Conservation (phyloP, 306 rosid genomes). For the Betula pendula region DNA sequence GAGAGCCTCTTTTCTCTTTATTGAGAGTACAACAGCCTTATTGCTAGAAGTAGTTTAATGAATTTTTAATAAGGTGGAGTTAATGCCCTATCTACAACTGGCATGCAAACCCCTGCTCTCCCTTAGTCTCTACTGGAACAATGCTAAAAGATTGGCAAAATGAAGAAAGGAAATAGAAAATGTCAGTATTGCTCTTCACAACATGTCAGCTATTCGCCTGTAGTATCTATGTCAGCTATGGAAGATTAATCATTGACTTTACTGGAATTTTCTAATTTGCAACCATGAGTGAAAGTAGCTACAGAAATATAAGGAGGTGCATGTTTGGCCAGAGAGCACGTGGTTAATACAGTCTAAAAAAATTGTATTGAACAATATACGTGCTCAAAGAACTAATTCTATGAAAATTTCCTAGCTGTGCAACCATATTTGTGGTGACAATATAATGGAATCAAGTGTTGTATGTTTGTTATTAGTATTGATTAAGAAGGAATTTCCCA, state of each 20-base stretch:
- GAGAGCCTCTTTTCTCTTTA: not conserved
- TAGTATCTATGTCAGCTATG: not conserved
- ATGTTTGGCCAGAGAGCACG: not conserved
- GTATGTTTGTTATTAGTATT: conserved; percentile 3
- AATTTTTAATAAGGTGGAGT: not conserved
- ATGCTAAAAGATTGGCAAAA: not conserved
- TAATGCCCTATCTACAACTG: not conserved
- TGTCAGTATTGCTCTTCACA: not conserved
- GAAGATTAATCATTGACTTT: not conserved
- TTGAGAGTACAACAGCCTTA: not conserved
- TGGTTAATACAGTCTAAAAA: not conserved
- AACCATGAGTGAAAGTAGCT: not conserved
- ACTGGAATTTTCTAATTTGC: not conserved
- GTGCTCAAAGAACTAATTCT: not conserved
- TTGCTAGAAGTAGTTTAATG: not conserved
- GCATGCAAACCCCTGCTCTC: not conserved
- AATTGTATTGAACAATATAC: not conserved
- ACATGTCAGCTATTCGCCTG: not conserved
- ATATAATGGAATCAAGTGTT: conserved; percentile 21
- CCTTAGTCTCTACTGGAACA: not conserved
- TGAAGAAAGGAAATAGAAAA: not conserved
- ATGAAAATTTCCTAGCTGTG: not conserved
- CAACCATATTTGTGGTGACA: not conserved
- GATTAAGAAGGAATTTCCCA: too few relatives aligned
- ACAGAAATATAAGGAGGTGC: not conserved